These are phyloP conservation scores for Athelia psychrophila DNA, from an alignment of 1,284 basidiomycete genomes.

Conservation along the genomic window DNA sequence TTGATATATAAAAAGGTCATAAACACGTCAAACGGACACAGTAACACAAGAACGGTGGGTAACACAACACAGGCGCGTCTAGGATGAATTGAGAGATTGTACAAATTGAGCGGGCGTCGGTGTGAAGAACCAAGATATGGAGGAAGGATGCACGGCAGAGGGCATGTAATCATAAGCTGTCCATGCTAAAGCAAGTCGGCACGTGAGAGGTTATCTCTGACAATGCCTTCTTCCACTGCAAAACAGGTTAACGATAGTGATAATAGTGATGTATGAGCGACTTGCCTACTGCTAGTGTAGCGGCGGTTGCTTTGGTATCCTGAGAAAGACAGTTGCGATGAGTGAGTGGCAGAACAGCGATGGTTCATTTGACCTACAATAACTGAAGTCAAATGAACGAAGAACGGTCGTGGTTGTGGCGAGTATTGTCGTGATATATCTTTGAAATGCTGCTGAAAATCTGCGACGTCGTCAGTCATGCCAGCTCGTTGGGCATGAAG, in stretches of 20 bases:
- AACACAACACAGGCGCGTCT: no score
- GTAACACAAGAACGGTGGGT: no score
- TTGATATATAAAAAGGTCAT: no score
- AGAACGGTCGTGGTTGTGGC: slow-evolving; percentile 61
- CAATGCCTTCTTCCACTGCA: slow-evolving; percentile 49
- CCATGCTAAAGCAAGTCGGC: slow-evolving; percentile 47
- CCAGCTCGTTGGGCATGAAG: not conserved
- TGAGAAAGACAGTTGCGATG: slow-evolving; percentile 20
- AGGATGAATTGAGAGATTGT: no score
- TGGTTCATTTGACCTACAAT: slow-evolving; percentile 41
- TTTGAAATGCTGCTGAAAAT: slow-evolving; percentile 66
- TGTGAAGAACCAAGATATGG: no score
- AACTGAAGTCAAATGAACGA: slow-evolving; percentile 71
- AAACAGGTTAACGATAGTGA: not conserved
- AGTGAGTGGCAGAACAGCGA: slow-evolving; percentile 6
- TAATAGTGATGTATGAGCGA: slow-evolving; percentile 9
- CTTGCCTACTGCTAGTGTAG: slow-evolving; percentile 59
- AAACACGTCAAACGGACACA: no score
- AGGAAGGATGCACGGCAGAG: no score
- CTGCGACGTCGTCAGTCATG: slow-evolving; percentile 29
- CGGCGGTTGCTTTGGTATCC: slow-evolving; percentile 70
- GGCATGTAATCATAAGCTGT: no score
- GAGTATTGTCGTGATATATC: slow-evolving; percentile 59
- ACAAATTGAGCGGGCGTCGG: no score
- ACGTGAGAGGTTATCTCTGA: slow-evolving; percentile 49